phyloP scores from a whole-genome alignment of 2,329 filamentous ascomycete species.

The Bisporella sp. region DNA sequence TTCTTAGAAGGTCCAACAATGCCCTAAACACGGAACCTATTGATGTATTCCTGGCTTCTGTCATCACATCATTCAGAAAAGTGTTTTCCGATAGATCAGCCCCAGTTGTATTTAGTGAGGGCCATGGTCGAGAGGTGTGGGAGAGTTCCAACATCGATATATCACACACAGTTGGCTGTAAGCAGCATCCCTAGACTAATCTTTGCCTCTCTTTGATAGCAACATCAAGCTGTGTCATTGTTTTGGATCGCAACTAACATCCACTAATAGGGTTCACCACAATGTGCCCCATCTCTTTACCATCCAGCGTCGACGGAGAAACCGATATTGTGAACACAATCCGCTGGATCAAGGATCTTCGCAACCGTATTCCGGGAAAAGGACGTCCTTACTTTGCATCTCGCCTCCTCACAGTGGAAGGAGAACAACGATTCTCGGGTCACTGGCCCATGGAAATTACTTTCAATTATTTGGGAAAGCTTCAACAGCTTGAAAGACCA shows the following conservation, averaged over 20 bases:
- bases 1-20: slow-evolving; percentile 23
- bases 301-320: neutral
- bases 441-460: slow-evolving; percentile 31
- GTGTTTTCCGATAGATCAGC: too few relatives aligned
- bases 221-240: slow-evolving; percentile 18
- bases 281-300: slow-evolving; percentile 28
- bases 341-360: slow-evolving; percentile 30
- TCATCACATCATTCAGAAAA: too few relatives aligned
- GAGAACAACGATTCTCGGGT: slow-evolving; percentile 23
- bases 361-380: slow-evolving; percentile 28
- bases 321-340: slow-evolving; percentile 6
- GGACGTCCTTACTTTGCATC: slow-evolving; percentile 33
- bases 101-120: too few relatives aligned
- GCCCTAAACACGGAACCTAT: slow-evolving; percentile 22
- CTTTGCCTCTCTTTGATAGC: too few relatives aligned
- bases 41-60: too few relatives aligned
- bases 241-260: slow-evolving; percentile 17
- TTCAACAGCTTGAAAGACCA: slow-evolving; percentile 36
- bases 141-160: too few relatives aligned
- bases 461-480: slow-evolving; percentile 42
- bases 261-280: slow-evolving; percentile 33
- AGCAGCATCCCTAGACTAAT: too few relatives aligned
- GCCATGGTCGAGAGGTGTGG: too few relatives aligned
- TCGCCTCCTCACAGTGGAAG: slow-evolving; percentile 25
- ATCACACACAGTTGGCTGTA: too few relatives aligned